Evolutionary conservation across 768 basidiomycete genomes (phyloP), one percentile per base, ranked within the genome.

Genomic region (Leccinum boreale): DNA sequence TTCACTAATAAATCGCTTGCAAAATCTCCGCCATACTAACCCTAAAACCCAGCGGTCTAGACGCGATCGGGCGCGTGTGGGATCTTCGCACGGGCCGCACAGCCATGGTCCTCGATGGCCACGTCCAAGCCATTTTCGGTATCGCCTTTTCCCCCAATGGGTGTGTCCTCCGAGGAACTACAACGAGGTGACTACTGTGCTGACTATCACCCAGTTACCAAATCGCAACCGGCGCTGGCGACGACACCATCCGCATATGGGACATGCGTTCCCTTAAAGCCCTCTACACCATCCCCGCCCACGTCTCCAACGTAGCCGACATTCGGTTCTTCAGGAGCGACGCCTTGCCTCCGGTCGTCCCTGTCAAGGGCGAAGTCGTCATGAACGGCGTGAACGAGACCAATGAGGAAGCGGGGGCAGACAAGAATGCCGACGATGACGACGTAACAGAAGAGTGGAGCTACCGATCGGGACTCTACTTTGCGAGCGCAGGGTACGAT

Each of bases 181-280:
- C 47, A 11, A 31, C 31, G 24, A 49, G 31, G 50, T 47, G 50
- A 57, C 57, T 26, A 57, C 57, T 26, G 4, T 5, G 45, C 69
- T 55, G 63, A 39, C 63, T 50, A n/a, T 39, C 36, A 8, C 45
- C 67, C 11, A 98, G 95, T 60, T 95, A 97, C 69, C 96, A 98
- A 81, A 87, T 99, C 50, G 97, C 95, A 29, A 97, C 97, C 0
- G 97, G 96, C 36, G 88, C 94, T 4, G 94, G 92, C 47, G 97
- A 99, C 73, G 97, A 98, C 70, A 97, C 97, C 0, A 90, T 99
- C 67, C 89, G 95, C 50, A 92, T 98, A 79, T 99, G 97, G 97
- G 97, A 99, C 75, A 86, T 98, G 78, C 88, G 97, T 39, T 89
- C 91, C 15, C 81, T 97, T 31, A 93, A 89, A 64, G 86, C 93